Conservation (phyloP, 179 eudicot species). For the Vitellaria paradoxa region DNA sequence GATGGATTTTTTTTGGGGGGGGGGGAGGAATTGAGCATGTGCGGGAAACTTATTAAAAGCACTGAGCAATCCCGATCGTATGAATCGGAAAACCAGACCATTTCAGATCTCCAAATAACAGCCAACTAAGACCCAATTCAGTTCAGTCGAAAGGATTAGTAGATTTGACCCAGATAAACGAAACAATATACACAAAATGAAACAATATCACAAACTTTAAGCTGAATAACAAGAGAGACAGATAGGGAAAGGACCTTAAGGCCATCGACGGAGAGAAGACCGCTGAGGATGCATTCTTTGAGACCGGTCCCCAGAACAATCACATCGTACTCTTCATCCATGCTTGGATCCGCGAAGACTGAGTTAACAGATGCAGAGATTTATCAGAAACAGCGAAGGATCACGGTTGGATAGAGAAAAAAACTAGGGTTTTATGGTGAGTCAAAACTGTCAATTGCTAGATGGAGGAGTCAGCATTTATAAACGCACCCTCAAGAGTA, state of each 20-base stretch:
- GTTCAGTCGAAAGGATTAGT: not conserved
- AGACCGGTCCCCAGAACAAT: slow-evolving; percentile 82
- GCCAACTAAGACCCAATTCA: not conserved
- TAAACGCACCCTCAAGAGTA: too few relatives aligned
- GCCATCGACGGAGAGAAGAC: slow-evolving; percentile 85
- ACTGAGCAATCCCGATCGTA: slow-evolving; percentile 9
- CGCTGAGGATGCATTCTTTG: slow-evolving; percentile 87
- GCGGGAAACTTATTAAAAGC: not conserved
- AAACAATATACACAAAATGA: too few relatives aligned
- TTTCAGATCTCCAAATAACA: not conserved
- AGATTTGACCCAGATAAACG: slow-evolving; percentile 1
- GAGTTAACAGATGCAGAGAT: not conserved
- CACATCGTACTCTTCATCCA: slow-evolving; percentile 91
- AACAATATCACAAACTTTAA: too few relatives aligned
- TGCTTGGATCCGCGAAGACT: slow-evolving; percentile 20
- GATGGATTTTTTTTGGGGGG: too few relatives aligned
- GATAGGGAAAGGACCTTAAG: slow-evolving; percentile 47
- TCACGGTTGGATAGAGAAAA: too few relatives aligned
- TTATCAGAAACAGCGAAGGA: too few relatives aligned
- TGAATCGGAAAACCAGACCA: not conserved
- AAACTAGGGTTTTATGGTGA: too few relatives aligned
- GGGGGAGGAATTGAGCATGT: too few relatives aligned
- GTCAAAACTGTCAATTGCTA: too few relatives aligned
- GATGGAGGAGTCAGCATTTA: too few relatives aligned
- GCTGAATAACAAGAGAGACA: not conserved